Base-by-base conservation (phyloP, 1,284 basidiomycete species). In the Psilocybe mexicana region DNA sequence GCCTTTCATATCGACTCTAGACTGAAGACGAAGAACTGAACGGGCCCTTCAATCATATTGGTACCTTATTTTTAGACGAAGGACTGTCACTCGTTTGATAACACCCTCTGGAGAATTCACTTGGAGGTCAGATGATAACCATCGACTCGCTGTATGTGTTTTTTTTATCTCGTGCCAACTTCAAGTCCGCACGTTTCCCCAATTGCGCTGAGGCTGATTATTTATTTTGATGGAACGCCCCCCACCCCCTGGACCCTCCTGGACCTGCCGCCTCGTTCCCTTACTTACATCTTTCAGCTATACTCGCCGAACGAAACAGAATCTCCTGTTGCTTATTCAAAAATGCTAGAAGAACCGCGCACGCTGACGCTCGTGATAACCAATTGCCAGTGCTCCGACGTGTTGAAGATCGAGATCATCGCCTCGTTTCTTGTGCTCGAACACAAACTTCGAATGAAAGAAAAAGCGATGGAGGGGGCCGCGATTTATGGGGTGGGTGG, bases 381-480 rank as follows among this genome's bases (percentile, higher is more conserved):
- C 12, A 26, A 52, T 2, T 57, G 56, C 3, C 51, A 18, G 18
- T 18, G 18, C 18, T 18, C 18, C 25, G 57, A 58, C 23, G 45
- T 46, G 6, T 46, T 60, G 7, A 44, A 52, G 14, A 52, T 63
- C n/a, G 63, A 62, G 28, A 56, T 61, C 12, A 58, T 65, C 24
- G 60, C 58, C 10, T 60, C 61, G 10, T 65, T 63, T 38, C 38
- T 65, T 24, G 54, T 63, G 10, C 55, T 65, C n/a, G 63, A 65
- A 43, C 55, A 61, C 38, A 54, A 52, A 51, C 52, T 61, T 14
- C 28, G 63, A 30, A 59, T 57, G 60, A 57, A 61, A 28, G 61
- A 65, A 42, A 61, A 60, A 60, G 24, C 47, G 42, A 38, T 46
- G 14, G 43, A 55, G 36, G 59, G 18, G 18, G 18, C 18, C 18